Base-by-base conservation (phyloP, 306 rosid species). In the Crataegus laevigata region DNA sequence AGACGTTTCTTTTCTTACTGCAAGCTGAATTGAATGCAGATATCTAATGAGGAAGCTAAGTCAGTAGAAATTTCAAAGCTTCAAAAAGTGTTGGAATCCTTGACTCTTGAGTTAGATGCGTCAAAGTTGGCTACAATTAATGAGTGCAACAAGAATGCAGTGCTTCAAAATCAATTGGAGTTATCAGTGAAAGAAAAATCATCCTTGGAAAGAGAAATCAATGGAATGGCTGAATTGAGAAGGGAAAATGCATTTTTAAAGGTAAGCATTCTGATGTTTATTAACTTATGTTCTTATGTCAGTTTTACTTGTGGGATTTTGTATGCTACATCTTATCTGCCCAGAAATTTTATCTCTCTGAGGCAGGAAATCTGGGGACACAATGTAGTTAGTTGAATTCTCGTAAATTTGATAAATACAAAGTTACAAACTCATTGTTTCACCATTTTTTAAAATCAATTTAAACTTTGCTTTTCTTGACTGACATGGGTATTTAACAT, bases 71-170 rank as follows among this genome's bases (percentile, higher is more conserved):
- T 89, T 47, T 84, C 89, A 66, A 88, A 87, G 81, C 89, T 89
- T 83, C 89, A 84, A 80, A 94, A 92, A 86, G 80, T 80, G 84
- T 24, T 88, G 80, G 91, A 88, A 81, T 90, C 99, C 71, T 75
- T 84, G 82, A 92, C 82, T 69, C 92, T 94, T 78, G 96, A 92
- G 85, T 81, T 94, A 45, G 99, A 92, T 79, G 93, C 96, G 14
- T 91, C 96, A 14, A 94, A 94, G 73, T 77, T 92, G 81, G 92
- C 93, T 18, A 82, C 96, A 80, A 90, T 94, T 64, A 92, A 94
- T 74, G 99, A 94, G 84, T 94, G 90, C 86, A 92, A 94, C 87
- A 94, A 90, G 88, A 94, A 88, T 84, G 96, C 91, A 18, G 89
- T 89, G 85, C 85, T 94, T 77, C 91, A 90, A 77, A 92, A 89